Conservation (phyloP, 176 grass and related monocot genomes). For the Ensete ventricosum region DNA sequence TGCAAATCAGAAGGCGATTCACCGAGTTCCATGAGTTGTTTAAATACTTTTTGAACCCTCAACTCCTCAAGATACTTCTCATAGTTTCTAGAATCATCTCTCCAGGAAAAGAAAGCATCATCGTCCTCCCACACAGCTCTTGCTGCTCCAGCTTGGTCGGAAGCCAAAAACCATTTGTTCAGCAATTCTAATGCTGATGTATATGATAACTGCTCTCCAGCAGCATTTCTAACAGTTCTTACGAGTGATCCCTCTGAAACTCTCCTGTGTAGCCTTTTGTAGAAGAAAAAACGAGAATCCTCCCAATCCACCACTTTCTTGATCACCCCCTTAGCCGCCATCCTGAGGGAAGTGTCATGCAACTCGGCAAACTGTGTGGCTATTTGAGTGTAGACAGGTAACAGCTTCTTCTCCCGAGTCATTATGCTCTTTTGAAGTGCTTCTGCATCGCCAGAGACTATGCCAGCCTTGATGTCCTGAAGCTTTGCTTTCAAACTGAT, state of each 20-base stretch:
- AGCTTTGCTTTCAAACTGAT: conserved; percentile 52
- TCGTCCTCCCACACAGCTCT: conserved; percentile 61
- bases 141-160: conserved; percentile 21
- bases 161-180: conserved; percentile 60
- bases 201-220: conserved; percentile 47
- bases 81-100: conserved; percentile 63
- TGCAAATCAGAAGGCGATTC: conserved; percentile 52
- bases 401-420: conserved; percentile 58
- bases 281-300: conserved; percentile 71
- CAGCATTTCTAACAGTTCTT: conserved; percentile 54
- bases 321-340: conserved; percentile 86
- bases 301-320: conserved; percentile 83
- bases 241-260: conserved; percentile 57
- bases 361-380: conserved; percentile 90
- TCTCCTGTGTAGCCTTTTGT: conserved; percentile 66
- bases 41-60: conserved; percentile 49
- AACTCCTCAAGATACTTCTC: conserved; percentile 55
- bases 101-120: conserved; percentile 83
- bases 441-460: conserved; percentile 32
- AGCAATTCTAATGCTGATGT: conserved; percentile 49
- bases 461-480: conserved; percentile 38
- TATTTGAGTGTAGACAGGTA: conserved; percentile 83
- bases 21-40: conserved; percentile 43
- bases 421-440: conserved; percentile 42
- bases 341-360: conserved; percentile 80